A percentile compares a stretch with the other conserved stretches of the same genome.
These are phyloP conservation scores for Beauveria asiatica DNA, from an alignment of 2,329 filamentous ascomycete species.

Conservation along the genomic window DNA sequence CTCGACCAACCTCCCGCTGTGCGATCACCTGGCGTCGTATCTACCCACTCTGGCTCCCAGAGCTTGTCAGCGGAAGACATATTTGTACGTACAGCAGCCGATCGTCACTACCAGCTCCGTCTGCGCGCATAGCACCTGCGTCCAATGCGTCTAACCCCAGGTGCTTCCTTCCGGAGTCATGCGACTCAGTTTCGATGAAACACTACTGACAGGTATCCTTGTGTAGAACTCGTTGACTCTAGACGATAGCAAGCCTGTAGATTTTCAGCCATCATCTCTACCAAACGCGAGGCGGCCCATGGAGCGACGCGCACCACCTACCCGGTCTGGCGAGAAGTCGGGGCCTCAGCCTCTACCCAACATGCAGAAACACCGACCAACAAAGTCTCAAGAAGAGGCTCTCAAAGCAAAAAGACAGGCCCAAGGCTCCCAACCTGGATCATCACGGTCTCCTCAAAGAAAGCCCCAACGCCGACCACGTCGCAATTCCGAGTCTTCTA, in stretches of 20 bases:
- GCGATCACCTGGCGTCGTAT: conserved; percentile 41
- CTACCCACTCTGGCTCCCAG: conserved; percentile 35
- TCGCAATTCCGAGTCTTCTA: conserved; percentile 73
- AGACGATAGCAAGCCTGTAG: conserved; percentile 44
- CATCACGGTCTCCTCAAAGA: conserved; percentile 31
- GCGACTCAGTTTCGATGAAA: not conserved
- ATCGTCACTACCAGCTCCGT: conserved; percentile 4
- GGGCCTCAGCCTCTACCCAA: not conserved
- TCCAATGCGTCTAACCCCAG: not conserved
- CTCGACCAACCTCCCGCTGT: conserved; percentile 46
- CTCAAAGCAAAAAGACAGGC: conserved; percentile 34
- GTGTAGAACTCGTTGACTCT: conserved; percentile 61
- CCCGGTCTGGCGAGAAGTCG: conserved; percentile 13
- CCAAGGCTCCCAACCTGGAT: conserved; percentile 9
- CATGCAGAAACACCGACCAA: conserved; percentile 44
- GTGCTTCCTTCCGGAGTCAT: not conserved
- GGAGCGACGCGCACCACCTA: conserved; percentile 3
- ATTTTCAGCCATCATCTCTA: conserved; percentile 12
- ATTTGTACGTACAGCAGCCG: conserved; percentile 55
- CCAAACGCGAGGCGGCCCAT: conserved; percentile 2
- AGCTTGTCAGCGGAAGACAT: conserved; percentile 57
- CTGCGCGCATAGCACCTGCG: not conserved
- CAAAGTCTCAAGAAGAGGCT: conserved; percentile 59
- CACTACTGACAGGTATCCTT: conserved; percentile 4
- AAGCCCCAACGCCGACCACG: conserved; percentile 45